Evolutionary conservation across 768 basidiomycete species (phyloP).

Genomic region (Amanita thiersii): DNA sequence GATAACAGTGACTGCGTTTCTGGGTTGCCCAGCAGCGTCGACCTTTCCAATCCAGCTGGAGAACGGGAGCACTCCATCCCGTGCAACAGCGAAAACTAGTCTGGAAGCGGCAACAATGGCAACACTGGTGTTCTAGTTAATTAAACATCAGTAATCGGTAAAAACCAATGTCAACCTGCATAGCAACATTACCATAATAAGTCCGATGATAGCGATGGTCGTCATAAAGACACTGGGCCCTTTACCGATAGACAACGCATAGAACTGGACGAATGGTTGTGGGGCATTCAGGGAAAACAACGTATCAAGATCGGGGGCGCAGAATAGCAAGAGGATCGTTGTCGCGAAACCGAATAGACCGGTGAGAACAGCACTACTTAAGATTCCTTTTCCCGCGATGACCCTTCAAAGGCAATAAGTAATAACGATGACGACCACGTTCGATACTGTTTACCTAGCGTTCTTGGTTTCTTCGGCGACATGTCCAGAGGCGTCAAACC

Average conservation of each 20-base stretch:
- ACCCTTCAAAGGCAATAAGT: conserved; percentile 33
- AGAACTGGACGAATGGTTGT: conserved; percentile 88
- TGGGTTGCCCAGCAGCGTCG: conserved; percentile 63
- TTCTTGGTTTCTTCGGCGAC: conserved; percentile 87
- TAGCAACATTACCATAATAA: conserved; percentile 66
- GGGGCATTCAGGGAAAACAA: conserved; percentile 75
- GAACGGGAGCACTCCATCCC: conserved; percentile 84
- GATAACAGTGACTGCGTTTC: conserved; percentile 83
- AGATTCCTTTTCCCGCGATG: conserved; percentile 75
- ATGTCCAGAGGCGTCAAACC: conserved; percentile 86
- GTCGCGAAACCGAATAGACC: conserved; percentile 75
- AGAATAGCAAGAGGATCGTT: conserved; percentile 77
- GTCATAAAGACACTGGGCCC: conserved; percentile 85
- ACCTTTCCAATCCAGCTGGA: conserved; percentile 80
- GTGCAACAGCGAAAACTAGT: conserved; percentile 87
- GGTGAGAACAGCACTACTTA: conserved; percentile 70
- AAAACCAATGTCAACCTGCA: not conserved
- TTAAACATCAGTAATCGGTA: not conserved
- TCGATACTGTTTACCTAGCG: conserved; percentile 42
- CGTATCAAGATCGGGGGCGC: conserved; percentile 69
- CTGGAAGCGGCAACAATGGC: conserved; percentile 85
- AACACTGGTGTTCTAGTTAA: conserved; percentile 69
- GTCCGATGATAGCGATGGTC: conserved; percentile 71
- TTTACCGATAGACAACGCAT: conserved; percentile 75
- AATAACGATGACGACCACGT: not conserved